Evolutionary conservation across 108 stramenopile species (phyloP).

Genomic region (Discostella pseudostelligera): DNA sequence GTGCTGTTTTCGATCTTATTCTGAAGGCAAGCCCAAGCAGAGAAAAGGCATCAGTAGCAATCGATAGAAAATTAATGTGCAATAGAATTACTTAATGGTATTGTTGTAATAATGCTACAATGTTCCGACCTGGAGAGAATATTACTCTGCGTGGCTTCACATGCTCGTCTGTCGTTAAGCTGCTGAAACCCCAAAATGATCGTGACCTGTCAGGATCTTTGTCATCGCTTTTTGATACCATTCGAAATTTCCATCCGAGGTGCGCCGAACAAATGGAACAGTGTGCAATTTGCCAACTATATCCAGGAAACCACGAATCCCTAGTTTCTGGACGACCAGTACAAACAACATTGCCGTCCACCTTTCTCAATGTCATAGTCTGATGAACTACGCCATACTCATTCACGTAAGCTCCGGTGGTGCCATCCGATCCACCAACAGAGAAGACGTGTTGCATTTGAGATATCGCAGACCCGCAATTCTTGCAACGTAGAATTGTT

Average conservation of each 20-base stretch:
- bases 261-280: constrained; percentile 59
- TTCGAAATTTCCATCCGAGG: constrained; percentile 84
- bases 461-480: constrained; percentile 51
- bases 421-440: constrained; percentile 73
- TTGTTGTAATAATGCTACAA: constrained; percentile 2
- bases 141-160: constrained; percentile 18
- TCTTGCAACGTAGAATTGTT: constrained; percentile 52
- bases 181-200: constrained; percentile 23
- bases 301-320: constrained; percentile 81
- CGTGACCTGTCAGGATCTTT: constrained; percentile 17
- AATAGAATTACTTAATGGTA: background rate
- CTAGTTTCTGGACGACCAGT: constrained; percentile 60
- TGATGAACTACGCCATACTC: constrained; percentile 80
- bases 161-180: constrained; percentile 21
- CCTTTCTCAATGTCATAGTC: constrained; percentile 63
- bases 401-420: constrained; percentile 79
- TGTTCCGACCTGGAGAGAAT: background rate
- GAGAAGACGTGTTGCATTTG: constrained; percentile 56
- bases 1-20: constrained; percentile 11
- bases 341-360: constrained; percentile 49
- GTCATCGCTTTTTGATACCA: constrained; percentile 17
- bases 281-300: constrained; percentile 66
- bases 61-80: constrained; percentile 2
- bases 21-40: constrained; percentile 11
- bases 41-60: constrained; percentile 7